Base-by-base conservation (phyloP, 768 basidiomycete genomes). In the Leccinum fibrillosum region DNA sequence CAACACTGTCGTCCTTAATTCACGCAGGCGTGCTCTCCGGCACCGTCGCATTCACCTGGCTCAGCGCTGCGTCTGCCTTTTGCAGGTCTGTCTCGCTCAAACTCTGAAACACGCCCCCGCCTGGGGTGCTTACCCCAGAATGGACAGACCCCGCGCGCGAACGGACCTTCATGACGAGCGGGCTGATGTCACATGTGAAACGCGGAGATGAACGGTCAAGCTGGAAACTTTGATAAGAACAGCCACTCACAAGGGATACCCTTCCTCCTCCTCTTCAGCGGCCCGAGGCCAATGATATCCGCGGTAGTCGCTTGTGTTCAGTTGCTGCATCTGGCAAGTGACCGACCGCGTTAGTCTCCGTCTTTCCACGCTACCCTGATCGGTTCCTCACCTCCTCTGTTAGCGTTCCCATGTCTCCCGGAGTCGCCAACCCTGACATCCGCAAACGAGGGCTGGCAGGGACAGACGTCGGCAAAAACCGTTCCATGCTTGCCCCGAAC, bases 391-490 rank as follows among this genome's bases (percentile, higher is more conserved):
- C 89, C 78, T 92, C 88, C 73, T 92, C 90, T 1, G 90, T 93
- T 45, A 94, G 76, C 26, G 94, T 96, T 17, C 90, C 94, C 61
- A 96, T 80, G 76, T 97, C 94, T 7, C 94, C 94, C 0, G 96
- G 96, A 1, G 97, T 99, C 65, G 91, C 92, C 57, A 83, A 75
- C 3, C 96, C 97, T 11, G 76, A 65, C 67, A 75, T 79, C 61
- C 86, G 82, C 76, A 91, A 81, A 64, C 89, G 81, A 19, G 97
- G 97, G 71, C 90, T 93, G 2, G 92, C 89, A 34, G 96, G 97
- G 58, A 89, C 88, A 59, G 88, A 90, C 58, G 86, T 78, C 4
- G 92, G 84, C 52, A 78, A 77, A 73, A 86, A 80, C 62, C 86
- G 82, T 69, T 89, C 85, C 50, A 89, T 82, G 12, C 89, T 87